A percentile compares a stretch with the other conserved stretches of the same genome.
Conservation (phyloP, 768 basidiomycete species). For the Paxillus ammoniavirescens region DNA sequence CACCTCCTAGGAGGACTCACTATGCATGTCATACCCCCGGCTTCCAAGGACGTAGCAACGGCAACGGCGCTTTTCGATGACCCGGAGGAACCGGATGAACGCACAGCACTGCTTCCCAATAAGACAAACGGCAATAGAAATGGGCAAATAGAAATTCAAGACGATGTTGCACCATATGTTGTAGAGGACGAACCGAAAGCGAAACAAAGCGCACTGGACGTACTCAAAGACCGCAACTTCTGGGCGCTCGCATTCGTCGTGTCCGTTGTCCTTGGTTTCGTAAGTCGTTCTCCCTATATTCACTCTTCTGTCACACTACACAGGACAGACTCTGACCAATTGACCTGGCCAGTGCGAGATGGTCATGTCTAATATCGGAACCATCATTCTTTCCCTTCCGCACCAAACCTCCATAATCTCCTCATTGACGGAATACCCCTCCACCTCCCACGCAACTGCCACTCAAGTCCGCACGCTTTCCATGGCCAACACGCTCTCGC, state of each 20-base stretch:
- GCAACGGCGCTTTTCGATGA: not conserved
- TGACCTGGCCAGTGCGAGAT: slow-evolving; percentile 58
- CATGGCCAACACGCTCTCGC: slow-evolving; percentile 66
- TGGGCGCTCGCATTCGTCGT: slow-evolving; percentile 59
- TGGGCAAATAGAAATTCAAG: too few species aligned
- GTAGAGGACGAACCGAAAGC: slow-evolving; percentile 5
- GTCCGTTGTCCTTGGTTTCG: slow-evolving; percentile 63
- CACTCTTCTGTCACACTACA: not conserved
- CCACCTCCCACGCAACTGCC: slow-evolving; percentile 30
- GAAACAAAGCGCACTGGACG: slow-evolving; percentile 34
- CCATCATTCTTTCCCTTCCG: slow-evolving; percentile 68
- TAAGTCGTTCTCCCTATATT: slow-evolving; percentile 35
- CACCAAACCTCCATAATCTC: slow-evolving; percentile 13
- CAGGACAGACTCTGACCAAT: not conserved
- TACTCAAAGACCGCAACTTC: slow-evolving; percentile 57
- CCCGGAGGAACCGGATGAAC: too few species aligned
- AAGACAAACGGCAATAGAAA: too few species aligned
- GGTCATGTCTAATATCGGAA: slow-evolving; percentile 84
- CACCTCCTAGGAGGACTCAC: slow-evolving; percentile 55
- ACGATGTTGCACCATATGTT: too few species aligned
- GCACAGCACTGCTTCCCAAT: too few species aligned
- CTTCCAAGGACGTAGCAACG: slow-evolving; percentile 8
- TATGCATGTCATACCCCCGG: slow-evolving; percentile 28
- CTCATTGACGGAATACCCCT: slow-evolving; percentile 13
- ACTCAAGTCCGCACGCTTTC: slow-evolving; percentile 72